Base-by-base conservation (phyloP, 116 monocot species). In the Dioscorea cayenensis region DNA sequence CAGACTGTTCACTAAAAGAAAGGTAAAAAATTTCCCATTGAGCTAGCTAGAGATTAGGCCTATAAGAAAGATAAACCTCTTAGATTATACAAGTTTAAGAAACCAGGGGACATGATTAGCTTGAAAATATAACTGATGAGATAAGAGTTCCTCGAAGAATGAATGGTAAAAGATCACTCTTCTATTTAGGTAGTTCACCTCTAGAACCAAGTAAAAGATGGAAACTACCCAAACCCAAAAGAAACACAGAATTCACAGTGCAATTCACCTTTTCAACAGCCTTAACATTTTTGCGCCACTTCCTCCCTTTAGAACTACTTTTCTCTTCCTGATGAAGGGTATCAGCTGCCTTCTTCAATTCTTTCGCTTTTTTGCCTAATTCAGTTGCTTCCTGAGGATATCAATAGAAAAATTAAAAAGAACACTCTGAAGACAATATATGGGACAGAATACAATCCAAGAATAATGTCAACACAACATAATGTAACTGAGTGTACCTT, bases 261-360 rank as follows among this genome's bases (percentile, higher is more conserved):
- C 17, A 55, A 16, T 13, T 5, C 61, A 92, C 99, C 89, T 99
- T 99, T 62, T 87, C 99, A 76, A 94, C 75, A 75, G 94, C 69
- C 79, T 99, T 99, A 4, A 99, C 99, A 85, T 99, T 99, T 76
- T 99, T 99, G 48, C 99, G 94, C 91, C 91, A 94, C 84, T 94
- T 99, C 69, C 88, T 83, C 50, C 93, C 99, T 70, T 99, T 99
- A 36, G 72, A 70, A 32, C 99, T 94, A 76, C 73, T 85, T 77
- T 82, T 82, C 76, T 99, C 99, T 77, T 99, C 99, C 66, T 89
- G 91, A 69, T 75, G 99, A 71, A 99, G 91, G 38, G 87, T 75
- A 72, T 94, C 94, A 67, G 91, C 85, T 60, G 99, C 88, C 71
- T 91, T 99, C 76, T 94, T 99, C 71, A 99, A 66, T 66, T 99